These are phyloP conservation scores for Cytospora mali DNA, from an alignment of 2,329 filamentous ascomycete species.

Conservation along the genomic window DNA sequence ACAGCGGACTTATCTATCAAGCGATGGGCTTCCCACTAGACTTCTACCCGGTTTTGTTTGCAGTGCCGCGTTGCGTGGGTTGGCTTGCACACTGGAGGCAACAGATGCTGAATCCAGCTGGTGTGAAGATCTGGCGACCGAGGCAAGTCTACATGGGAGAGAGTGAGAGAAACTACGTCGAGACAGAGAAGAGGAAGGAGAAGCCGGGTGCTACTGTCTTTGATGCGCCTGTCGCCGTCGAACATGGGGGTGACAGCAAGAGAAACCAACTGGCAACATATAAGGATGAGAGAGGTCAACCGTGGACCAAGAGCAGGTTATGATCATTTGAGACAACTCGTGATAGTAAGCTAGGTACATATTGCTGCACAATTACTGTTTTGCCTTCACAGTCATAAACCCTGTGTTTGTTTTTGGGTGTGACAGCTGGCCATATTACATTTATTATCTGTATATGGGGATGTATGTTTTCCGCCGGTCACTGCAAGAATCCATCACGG, in stretches of 20 bases:
- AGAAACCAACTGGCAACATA: conserved; percentile 44
- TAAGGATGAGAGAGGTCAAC: conserved; percentile 41
- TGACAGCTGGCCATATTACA: too few species aligned
- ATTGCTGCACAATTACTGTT: too few species aligned
- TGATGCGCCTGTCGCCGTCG: conserved; percentile 41
- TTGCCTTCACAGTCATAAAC: too few species aligned
- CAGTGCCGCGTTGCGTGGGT: conserved; percentile 53
- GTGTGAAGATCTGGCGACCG: conserved; percentile 55
- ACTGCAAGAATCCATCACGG: neutral
- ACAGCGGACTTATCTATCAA: conserved; percentile 55
- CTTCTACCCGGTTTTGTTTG: conserved; percentile 55
- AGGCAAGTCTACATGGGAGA: conserved; percentile 52
- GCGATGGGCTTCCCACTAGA: conserved; percentile 56
- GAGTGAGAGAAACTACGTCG: conserved; percentile 48
- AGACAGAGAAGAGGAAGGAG: conserved; percentile 39
- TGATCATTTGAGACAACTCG: conserved; percentile 18
- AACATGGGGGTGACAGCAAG: conserved; percentile 47
- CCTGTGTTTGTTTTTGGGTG: too few species aligned
- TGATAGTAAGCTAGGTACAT: rapidly evolving
- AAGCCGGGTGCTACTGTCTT: conserved; percentile 38
- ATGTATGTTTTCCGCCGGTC: too few species aligned
- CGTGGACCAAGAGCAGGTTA: conserved; percentile 36
- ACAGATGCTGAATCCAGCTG: conserved; percentile 48
- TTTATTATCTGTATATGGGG: too few species aligned
- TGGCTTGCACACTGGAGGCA: conserved; percentile 57